These are phyloP conservation scores for Rhinocladiella mackenziei DNA, from an alignment of 2,329 filamentous ascomycete species.

Conservation along the genomic window DNA sequence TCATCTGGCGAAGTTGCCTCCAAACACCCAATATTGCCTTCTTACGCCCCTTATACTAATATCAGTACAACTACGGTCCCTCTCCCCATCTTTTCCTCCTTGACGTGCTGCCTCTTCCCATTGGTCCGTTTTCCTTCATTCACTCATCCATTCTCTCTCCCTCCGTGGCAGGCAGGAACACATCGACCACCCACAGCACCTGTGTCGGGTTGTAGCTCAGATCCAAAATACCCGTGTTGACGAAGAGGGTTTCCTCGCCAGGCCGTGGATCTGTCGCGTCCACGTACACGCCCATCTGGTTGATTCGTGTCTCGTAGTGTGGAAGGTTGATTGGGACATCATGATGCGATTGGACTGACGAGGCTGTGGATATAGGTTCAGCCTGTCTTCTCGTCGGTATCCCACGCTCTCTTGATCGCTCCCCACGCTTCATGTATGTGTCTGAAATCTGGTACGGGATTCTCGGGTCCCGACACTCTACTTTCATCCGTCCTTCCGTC, in stretches of 20 bases:
- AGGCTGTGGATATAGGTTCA: not conserved
- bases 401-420: slow-evolving; percentile 23
- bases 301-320: slow-evolving; percentile 6
- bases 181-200: slow-evolving; percentile 54
- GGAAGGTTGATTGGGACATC: too few species aligned
- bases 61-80: not conserved
- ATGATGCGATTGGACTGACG: too few species aligned
- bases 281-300: slow-evolving; percentile 29
- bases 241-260: slow-evolving; percentile 53
- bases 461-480: slow-evolving; percentile 2
- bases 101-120: too few species aligned
- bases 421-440: slow-evolving; percentile 32
- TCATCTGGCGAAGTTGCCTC: too few species aligned
- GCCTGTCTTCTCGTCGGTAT: not conserved
- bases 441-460: slow-evolving; percentile 46
- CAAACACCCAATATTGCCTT: too few species aligned
- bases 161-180: slow-evolving; percentile 41
- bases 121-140: not conserved
- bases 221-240: slow-evolving; percentile 57
- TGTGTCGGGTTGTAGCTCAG: slow-evolving; percentile 48
- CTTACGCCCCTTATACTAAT: too few species aligned
- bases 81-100: not conserved
- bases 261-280: slow-evolving; percentile 39
- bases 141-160: not conserved
- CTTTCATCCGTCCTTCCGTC: not conserved